Percentiles rank a stretch among this genome's conserved stretches.
These are phyloP conservation scores for Isoetes engelmannii DNA, from an alignment of 83 land plant genomes.

Conservation along the genomic window DNA sequence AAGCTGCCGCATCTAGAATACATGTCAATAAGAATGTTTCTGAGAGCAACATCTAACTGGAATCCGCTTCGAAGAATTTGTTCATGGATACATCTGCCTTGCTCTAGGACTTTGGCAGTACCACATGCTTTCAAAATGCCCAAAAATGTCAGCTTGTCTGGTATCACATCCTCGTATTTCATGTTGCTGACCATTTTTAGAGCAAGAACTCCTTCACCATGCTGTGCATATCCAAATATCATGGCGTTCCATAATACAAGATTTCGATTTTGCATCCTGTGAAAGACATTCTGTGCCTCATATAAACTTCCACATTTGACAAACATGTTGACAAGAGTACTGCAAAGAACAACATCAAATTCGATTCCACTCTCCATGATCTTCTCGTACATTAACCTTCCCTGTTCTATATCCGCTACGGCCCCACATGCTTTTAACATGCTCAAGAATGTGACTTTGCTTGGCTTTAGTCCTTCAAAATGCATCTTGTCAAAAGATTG, in stretches of 20 bases:
- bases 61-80: not conserved
- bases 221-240: not conserved
- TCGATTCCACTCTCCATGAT: constrained; percentile 7
- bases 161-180: not conserved
- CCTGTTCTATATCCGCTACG: not conserved
- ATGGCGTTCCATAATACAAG: constrained; percentile 1
- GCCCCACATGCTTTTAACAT: constrained; percentile 7
- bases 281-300: not conserved
- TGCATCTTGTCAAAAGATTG: not conserved
- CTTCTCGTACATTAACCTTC: not conserved
- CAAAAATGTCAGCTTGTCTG: not conserved
- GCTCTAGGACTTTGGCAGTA: not conserved
- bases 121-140: not conserved
- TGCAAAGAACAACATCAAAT: constrained; percentile 5
- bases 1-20: constrained; percentile 5
- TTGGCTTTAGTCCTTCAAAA: not conserved
- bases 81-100: not conserved
- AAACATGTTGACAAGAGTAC: constrained; percentile 6
- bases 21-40: not conserved
- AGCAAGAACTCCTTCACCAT: not conserved
- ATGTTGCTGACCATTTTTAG: not conserved
- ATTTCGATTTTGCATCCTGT: not conserved
- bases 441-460: not conserved
- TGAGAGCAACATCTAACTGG: not conserved
- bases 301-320: constrained; percentile 1